Evolutionary conservation across 2,329 filamentous ascomycete genomes (phyloP).

Genomic region (Aspergillus hortae): DNA sequence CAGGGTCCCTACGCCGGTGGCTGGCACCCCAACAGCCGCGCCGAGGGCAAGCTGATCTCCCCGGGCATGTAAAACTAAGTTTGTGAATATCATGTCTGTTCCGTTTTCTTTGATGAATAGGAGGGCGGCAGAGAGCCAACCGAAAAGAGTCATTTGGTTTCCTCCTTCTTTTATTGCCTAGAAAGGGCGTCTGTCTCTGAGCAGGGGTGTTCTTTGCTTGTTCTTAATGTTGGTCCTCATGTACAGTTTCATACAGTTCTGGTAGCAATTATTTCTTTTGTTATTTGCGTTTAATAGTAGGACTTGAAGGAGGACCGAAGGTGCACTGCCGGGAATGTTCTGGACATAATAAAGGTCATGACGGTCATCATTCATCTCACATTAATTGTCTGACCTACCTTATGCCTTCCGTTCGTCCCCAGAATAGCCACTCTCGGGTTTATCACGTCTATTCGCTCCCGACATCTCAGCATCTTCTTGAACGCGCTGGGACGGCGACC

Average conservation of each 20-base stretch:
- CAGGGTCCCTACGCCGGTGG: constrained; percentile 73
- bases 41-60: constrained; percentile 78
- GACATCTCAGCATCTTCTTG: too few relatives aligned
- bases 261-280: constrained; percentile 3
- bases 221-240: constrained; percentile 2
- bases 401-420: too few relatives aligned
- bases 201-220: constrained; percentile 2
- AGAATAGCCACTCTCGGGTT: too few relatives aligned
- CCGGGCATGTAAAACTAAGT: constrained; percentile 76
- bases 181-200: background rate
- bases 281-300: too few relatives aligned
- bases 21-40: constrained; percentile 71
- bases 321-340: too few relatives aligned
- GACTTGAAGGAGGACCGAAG: too few relatives aligned
- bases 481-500: too few relatives aligned
- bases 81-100: constrained; percentile 38
- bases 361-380: too few relatives aligned
- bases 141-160: constrained; percentile 2
- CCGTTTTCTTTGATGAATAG: constrained; percentile 3
- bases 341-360: too few relatives aligned
- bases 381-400: too few relatives aligned
- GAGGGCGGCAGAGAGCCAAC: background rate
- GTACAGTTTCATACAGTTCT: constrained; percentile 2
- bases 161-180: background rate
- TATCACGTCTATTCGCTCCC: too few relatives aligned